Base-by-base conservation (phyloP, 768 basidiomycete genomes). In the Baorangia bicolor region DNA sequence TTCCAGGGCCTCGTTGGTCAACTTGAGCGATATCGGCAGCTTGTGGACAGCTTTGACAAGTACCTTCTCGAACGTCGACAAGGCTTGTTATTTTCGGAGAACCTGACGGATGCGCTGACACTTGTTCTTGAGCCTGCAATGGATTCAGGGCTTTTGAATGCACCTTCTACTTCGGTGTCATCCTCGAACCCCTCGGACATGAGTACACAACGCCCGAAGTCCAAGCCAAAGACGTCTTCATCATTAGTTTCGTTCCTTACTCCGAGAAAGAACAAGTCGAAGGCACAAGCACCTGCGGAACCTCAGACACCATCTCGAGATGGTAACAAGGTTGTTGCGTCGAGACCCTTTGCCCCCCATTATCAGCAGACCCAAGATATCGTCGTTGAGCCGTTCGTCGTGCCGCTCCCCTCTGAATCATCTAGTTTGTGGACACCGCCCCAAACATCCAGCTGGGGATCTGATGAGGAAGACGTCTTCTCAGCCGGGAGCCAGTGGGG, bases 51-150 rank as follows among this genome's bases (percentile, higher is more conserved):
- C 43, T 97, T 98, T 66, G 94, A 98, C 74, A 82, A 81, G 65
- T 91, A 84, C 64, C 81, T 98, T 3, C 70, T 84, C 2, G 92
- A 98, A 72, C 82, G 96, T 34, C 82, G 96, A 18, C 89, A 88
- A 66, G 95, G 94, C 2, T 78, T 98, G 10, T 73, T 96, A 18
- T 97, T 96, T 71, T 88, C 89, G 4, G 94, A 97, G 73, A 94
- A 94, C 67, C 75, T 97, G 34, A 90, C 86, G 8, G 96, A 98
- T 64, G 95, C 95, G 4, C 76, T 98, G 55, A 88, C 80, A 42
- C 75, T 93, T 43, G 80, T 78, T 14, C 74, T 94, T 51, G 88
- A 94, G 54, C 70, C 89, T 23, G 75, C 78, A 3, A 77, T 81
- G 18, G 80, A 83, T 49, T 69, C 77, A 13, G 69, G 56, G 23